A percentile compares a stretch with the other conserved stretches of the same genome.
phyloP scores from a whole-genome alignment of 371 early-diverging fungal genomes.

The Batrachochytrium dendrobatidis region DNA sequence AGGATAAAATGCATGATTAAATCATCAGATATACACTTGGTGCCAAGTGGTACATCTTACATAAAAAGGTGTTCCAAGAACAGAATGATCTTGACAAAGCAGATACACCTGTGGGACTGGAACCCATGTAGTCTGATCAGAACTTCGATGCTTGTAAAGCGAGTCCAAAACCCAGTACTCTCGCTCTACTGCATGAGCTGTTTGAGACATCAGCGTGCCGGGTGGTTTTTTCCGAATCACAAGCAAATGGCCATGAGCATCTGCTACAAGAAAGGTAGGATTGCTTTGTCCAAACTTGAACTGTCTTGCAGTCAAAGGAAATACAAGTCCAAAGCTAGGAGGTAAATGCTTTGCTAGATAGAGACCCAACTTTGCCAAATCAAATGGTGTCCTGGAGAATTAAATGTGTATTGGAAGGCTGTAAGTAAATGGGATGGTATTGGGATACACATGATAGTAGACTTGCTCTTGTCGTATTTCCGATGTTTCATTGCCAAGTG shows the following conservation, averaged over 20 bases:
- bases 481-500: too few species aligned
- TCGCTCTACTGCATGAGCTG: constrained; percentile 88
- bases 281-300: constrained; percentile 88
- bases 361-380: too few species aligned
- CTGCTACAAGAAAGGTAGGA: constrained; percentile 68
- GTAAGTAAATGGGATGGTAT: too few species aligned
- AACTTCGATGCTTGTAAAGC: too few species aligned
- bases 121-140: constrained; percentile 57
- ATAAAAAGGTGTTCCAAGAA: constrained; percentile 89
- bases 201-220: constrained; percentile 71
- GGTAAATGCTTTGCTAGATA: too few species aligned
- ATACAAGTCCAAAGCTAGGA: too few species aligned
- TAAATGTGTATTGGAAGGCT: too few species aligned
- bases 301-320: constrained; percentile 69
- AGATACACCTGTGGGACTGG: constrained; percentile 84
- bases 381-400: too few species aligned
- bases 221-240: constrained; percentile 88
- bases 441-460: too few species aligned
- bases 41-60: too few species aligned
- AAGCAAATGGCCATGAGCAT: constrained; percentile 7
- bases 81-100: constrained; percentile 67
- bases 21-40: too few species aligned
- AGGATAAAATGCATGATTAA: not conserved
- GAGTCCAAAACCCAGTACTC: constrained; percentile 77
- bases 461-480: too few species aligned